These are phyloP conservation scores for Apiosordaria backusii DNA, from an alignment of 495 filamentous ascomycete species.

Conservation along the genomic window DNA sequence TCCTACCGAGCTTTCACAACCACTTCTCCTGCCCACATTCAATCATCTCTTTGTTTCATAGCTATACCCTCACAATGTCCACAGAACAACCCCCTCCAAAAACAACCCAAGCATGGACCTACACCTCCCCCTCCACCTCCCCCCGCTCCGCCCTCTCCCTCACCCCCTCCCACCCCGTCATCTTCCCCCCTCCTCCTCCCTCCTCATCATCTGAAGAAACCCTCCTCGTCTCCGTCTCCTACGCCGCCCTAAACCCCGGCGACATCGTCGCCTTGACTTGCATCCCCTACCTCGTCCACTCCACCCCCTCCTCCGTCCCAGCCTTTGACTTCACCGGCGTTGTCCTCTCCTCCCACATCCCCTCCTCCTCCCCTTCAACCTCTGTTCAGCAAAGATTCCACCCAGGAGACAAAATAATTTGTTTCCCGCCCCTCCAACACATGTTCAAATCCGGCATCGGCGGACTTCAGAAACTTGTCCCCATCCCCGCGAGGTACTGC, in stretches of 20 bases:
- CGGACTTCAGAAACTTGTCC: slow-evolving; percentile 35
- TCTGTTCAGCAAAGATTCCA: slow-evolving; percentile 8
- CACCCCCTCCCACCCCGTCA: slow-evolving; percentile 23
- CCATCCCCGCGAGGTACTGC: slow-evolving; percentile 27
- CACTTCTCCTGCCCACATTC: too few species aligned
- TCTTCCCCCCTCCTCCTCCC: slow-evolving; percentile 21
- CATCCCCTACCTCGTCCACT: slow-evolving; percentile 34
- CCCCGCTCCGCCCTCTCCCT: slow-evolving; percentile 21
- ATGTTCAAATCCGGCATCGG: slow-evolving; percentile 30
- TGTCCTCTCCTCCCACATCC: slow-evolving; percentile 15
- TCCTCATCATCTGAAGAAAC: slow-evolving; percentile 20
- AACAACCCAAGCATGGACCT: slow-evolving; percentile 27
- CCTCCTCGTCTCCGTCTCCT: slow-evolving; percentile 36
- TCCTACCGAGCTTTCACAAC: too few species aligned
- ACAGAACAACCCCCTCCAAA: background rate
- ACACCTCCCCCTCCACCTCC: slow-evolving; percentile 14
- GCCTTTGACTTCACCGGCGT: slow-evolving; percentile 40
- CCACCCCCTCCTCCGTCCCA: slow-evolving; percentile 24
- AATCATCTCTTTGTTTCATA: too few species aligned
- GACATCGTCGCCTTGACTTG: slow-evolving; percentile 34
- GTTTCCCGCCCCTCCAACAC: slow-evolving; percentile 26
- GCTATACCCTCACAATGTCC: slow-evolving; percentile 4
- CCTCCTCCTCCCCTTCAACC: background rate
- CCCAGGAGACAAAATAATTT: slow-evolving; percentile 32
- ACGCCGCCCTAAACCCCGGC: slow-evolving; percentile 43